These are phyloP conservation scores for Graphiopsis chlorocephala DNA, from an alignment of 2,329 filamentous ascomycete genomes.

Conservation along the genomic window DNA sequence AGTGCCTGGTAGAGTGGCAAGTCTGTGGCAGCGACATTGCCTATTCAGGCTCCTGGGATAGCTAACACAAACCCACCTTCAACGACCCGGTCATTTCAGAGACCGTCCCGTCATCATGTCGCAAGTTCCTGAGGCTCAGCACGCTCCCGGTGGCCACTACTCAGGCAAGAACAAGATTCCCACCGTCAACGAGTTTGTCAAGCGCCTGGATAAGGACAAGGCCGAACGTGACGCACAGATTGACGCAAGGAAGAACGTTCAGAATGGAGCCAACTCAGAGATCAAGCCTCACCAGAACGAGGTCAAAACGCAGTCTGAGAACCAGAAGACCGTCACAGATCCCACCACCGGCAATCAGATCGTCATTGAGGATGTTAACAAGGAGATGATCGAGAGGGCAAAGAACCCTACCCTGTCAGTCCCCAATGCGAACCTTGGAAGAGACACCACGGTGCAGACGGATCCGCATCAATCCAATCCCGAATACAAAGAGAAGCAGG, in stretches of 20 bases:
- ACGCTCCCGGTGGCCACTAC: constrained; percentile 59
- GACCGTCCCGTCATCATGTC: constrained; percentile 37
- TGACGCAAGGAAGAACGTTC: constrained; percentile 48
- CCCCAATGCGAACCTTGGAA: constrained; percentile 84
- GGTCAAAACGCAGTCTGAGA: constrained; percentile 43
- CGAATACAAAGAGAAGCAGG: constrained; percentile 82
- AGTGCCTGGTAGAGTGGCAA: background rate
- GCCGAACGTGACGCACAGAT: constrained; percentile 69
- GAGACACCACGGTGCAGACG: constrained; percentile 69
- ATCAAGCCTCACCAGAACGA: constrained; percentile 48
- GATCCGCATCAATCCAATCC: constrained; percentile 67
- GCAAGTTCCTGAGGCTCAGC: constrained; percentile 41
- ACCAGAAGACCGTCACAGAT: constrained; percentile 69
- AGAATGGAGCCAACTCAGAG: constrained; percentile 32
- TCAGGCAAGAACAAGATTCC: constrained; percentile 81
- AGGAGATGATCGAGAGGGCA: constrained; percentile 66
- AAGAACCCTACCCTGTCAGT: constrained; percentile 76
- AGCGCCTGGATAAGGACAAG: constrained; percentile 76
- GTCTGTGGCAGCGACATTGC: background rate
- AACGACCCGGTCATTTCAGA: background rate
- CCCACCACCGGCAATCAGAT: constrained; percentile 85
- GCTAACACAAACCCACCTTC: background rate
- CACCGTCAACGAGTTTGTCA: constrained; percentile 80
- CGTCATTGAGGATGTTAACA: constrained; percentile 76
- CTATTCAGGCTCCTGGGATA: background rate